Evolutionary conservation across 164 flowering plant species (phyloP).

Genomic region (Liquidambar formosana): DNA sequence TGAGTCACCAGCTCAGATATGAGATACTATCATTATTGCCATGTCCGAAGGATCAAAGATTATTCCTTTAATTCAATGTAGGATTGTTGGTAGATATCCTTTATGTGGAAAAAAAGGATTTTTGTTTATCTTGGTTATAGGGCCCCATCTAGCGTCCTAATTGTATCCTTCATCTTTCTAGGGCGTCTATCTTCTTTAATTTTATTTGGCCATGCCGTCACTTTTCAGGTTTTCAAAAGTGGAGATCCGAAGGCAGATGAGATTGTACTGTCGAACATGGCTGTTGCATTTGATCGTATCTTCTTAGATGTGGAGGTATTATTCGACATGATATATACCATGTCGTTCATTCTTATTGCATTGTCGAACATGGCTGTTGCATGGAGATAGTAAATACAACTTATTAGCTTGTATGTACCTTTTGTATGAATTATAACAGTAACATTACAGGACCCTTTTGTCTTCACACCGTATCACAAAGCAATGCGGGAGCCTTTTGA

Average conservation of each 20-base stretch:
- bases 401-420: constrained; percentile 7
- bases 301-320: constrained; percentile 75
- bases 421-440: constrained; percentile 10
- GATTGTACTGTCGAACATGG: constrained; percentile 70
- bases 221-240: constrained; percentile 71
- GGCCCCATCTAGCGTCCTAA: neutral
- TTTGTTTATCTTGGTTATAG: too few relatives aligned
- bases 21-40: too few relatives aligned
- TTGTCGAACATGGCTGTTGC: neutral
- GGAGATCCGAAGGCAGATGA: constrained; percentile 68
- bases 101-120: neutral
- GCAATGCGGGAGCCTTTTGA: constrained; percentile 92
- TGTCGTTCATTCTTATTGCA: neutral
- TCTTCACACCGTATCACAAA: constrained; percentile 72
- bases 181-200: neutral
- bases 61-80: neutral
- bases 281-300: constrained; percentile 69
- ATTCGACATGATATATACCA: constrained; percentile 1
- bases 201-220: neutral
- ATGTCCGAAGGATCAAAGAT: too few relatives aligned
- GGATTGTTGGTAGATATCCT: constrained; percentile 8
- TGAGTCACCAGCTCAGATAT: too few relatives aligned
- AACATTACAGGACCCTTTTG: constrained; percentile 75
- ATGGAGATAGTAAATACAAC: neutral
- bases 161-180: neutral